A percentile compares a stretch with the other conserved stretches of the same genome.
phyloP scores from a whole-genome alignment of 495 filamentous ascomycete genomes.

The Chlorociboria aeruginascens region DNA sequence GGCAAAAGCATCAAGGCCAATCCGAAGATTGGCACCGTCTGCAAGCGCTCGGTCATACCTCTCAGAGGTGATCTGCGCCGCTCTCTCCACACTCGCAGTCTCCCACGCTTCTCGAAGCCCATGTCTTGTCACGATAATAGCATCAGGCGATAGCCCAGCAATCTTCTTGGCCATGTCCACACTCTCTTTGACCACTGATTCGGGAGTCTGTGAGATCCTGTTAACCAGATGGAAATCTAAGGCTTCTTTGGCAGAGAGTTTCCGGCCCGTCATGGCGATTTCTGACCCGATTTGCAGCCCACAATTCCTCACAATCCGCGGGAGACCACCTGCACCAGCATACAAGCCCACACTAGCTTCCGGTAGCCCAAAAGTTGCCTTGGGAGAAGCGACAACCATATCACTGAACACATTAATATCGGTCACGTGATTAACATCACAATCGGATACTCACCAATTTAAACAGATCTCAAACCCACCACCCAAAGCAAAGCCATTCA shows the following conservation, averaged over 20 bases:
- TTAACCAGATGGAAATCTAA: constrained; percentile 66
- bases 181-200: constrained; percentile 37
- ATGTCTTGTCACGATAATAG: constrained; percentile 50
- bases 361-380: constrained; percentile 53
- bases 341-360: constrained; percentile 64
- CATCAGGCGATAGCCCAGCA: constrained; percentile 57
- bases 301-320: constrained; percentile 54
- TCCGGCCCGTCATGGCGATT: constrained; percentile 59
- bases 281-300: constrained; percentile 62
- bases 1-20: constrained; percentile 56
- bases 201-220: constrained; percentile 41
- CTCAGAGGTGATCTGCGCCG: constrained; percentile 42
- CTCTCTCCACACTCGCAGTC: constrained; percentile 48
- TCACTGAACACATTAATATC: constrained; percentile 33
- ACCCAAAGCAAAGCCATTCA: constrained; percentile 65
- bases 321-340: constrained; percentile 62
- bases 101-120: constrained; percentile 48
- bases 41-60: constrained; percentile 40
- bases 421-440: background rate
- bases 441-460: constrained; percentile 31
- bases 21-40: constrained; percentile 37
- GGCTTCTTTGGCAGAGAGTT: constrained; percentile 50
- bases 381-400: constrained; percentile 50
- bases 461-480: constrained; percentile 68
- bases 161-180: constrained; percentile 41